phyloP scores from a whole-genome alignment of 371 early-diverging fungal genomes.

The Saksenaea oblongispora region DNA sequence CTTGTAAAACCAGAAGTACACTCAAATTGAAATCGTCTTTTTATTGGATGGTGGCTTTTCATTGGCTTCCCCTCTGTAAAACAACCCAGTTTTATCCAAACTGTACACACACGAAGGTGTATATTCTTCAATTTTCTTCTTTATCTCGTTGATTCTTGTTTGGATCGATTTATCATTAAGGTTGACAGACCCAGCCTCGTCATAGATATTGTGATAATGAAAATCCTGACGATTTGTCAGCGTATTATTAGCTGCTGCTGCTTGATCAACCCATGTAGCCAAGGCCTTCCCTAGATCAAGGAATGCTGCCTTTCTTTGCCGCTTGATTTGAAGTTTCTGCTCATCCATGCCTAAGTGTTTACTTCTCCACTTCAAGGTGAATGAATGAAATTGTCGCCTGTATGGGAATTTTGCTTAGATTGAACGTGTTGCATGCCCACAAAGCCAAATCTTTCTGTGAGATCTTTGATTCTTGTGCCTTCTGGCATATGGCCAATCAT shows the following conservation, averaged over 20 bases:
- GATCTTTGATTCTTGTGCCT: neutral
- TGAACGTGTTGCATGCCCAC: neutral
- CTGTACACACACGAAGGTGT: too few relatives aligned
- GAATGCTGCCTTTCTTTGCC: neutral
- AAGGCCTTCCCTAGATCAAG: neutral
- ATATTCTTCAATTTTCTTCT: too few relatives aligned
- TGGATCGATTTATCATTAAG: too few relatives aligned
- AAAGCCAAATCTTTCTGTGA: neutral
- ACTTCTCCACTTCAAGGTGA: neutral
- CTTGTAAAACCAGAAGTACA: too few relatives aligned
- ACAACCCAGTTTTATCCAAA: too few relatives aligned
- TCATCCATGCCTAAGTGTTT: neutral
- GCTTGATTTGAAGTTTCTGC: neutral
- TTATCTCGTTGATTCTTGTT: too few relatives aligned
- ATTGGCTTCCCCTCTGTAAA: too few relatives aligned
- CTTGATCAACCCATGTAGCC: neutral
- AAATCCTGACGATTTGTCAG: neutral
- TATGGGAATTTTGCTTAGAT: neutral
- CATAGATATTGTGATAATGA: too few relatives aligned
- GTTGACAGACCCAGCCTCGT: too few relatives aligned
- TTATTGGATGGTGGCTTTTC: too few relatives aligned
- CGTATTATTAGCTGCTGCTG: neutral
- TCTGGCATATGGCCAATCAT: neutral
- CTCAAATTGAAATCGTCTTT: too few relatives aligned
- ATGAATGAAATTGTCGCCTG: neutral